A percentile compares a stretch with the other conserved stretches of the same genome.
These are phyloP conservation scores for Neopestalotiopsis rosae DNA, from an alignment of 2,329 filamentous ascomycete species.

Conservation along the genomic window DNA sequence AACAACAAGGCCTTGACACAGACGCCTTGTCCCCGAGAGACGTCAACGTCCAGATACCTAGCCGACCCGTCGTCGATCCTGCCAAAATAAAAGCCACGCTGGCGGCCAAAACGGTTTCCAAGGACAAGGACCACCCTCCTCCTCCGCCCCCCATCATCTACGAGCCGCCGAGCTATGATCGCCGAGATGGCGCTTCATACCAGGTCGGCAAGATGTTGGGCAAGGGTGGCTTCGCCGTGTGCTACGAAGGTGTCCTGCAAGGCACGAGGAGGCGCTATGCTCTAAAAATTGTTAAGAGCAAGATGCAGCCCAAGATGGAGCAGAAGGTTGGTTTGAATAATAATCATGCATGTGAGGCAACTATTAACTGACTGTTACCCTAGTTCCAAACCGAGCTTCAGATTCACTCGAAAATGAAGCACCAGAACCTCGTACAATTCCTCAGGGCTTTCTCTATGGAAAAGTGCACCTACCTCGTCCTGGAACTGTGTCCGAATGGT, in stretches of 20 bases:
- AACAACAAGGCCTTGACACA: constrained; percentile 59
- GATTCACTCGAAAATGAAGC: constrained; percentile 97
- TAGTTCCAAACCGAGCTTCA: constrained; percentile 85
- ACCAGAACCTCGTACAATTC: constrained; percentile 95
- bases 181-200: constrained; percentile 73
- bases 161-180: constrained; percentile 71
- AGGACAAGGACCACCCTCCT: constrained; percentile 70
- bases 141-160: constrained; percentile 65
- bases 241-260: constrained; percentile 73
- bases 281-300: constrained; percentile 82
- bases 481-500: constrained; percentile 94
- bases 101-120: constrained; percentile 40
- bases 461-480: constrained; percentile 87
- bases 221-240: constrained; percentile 84
- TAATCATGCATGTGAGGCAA: background rate
- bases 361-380: background rate
- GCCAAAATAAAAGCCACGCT: constrained; percentile 57
- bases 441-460: constrained; percentile 91
- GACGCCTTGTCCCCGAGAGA: constrained; percentile 70
- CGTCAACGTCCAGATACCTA: constrained; percentile 63
- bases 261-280: constrained; percentile 73
- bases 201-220: constrained; percentile 76
- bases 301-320: constrained; percentile 83
- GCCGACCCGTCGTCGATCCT: constrained; percentile 35
- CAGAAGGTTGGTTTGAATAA: constrained; percentile 67